Conservation (phyloP, 2,329 filamentous ascomycete genomes). For the Aspergillus fructus region DNA sequence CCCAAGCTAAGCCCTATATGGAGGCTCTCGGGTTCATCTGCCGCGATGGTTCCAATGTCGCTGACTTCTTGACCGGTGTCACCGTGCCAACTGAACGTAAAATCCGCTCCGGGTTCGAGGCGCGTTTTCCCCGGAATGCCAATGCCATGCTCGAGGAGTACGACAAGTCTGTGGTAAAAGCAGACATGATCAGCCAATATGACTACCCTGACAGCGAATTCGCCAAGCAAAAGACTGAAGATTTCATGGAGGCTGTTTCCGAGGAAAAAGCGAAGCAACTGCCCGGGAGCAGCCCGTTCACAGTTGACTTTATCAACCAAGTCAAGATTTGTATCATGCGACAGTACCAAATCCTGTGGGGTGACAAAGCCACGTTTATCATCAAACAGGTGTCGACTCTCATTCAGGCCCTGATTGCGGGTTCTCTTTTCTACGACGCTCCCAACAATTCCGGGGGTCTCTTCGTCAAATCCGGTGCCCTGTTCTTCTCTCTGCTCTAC, state of each 20-base stretch:
- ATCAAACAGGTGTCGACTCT: slow-evolving; percentile 62
- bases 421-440: slow-evolving; percentile 68
- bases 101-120: slow-evolving; percentile 44
- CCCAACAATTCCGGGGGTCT: slow-evolving; percentile 58
- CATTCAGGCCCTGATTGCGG: slow-evolving; percentile 61
- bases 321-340: slow-evolving; percentile 57
- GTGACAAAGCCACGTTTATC: slow-evolving; percentile 63
- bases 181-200: slow-evolving; percentile 56
- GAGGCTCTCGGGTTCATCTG: slow-evolving; percentile 64
- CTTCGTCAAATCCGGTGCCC: slow-evolving; percentile 63
- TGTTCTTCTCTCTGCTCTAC: slow-evolving; percentile 65
- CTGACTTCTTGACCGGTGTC: slow-evolving; percentile 65
- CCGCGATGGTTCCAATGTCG: slow-evolving; percentile 61
- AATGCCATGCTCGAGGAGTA: slow-evolving; percentile 50
- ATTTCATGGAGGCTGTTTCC: slow-evolving; percentile 55
- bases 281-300: slow-evolving; percentile 56
- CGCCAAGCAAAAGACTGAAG: slow-evolving; percentile 50
- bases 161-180: slow-evolving; percentile 51
- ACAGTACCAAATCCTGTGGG: slow-evolving; percentile 66
- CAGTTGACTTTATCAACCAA: slow-evolving; percentile 55
- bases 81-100: slow-evolving; percentile 56
- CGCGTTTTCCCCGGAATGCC: slow-evolving; percentile 46
- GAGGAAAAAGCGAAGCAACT: slow-evolving; percentile 58
- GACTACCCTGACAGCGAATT: slow-evolving; percentile 53
- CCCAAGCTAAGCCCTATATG: slow-evolving; percentile 63